Evolutionary conservation across 129 eudicot species (phyloP).

Genomic region (carrot (Daucus carota)): DH1_v3.0 NC_030382.2:29333001-29333500

Average conservation of each 20-base stretch:
- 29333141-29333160: constrained; percentile 77
- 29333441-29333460: background rate
- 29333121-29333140: constrained; percentile 61
- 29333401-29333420: background rate
- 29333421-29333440: background rate
- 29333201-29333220: constrained; percentile 91
- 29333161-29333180: constrained; percentile 66
- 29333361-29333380: background rate
- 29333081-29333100: constrained; percentile 71
- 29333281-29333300: constrained; percentile 51
- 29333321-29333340: background rate
- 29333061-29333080: constrained; percentile 12
- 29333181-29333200: constrained; percentile 50
- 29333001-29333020: background rate
- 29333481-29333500: background rate
- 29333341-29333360: background rate
- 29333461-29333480: background rate
- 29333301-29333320: background rate
- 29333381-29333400: background rate
- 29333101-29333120: constrained; percentile 81
- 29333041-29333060: background rate
- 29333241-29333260: constrained; percentile 68
- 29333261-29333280: constrained; percentile 82
- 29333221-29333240: constrained; percentile 57
- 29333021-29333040: background rate